Evolutionary conservation across 2,329 filamentous ascomycete species (phyloP).

Genomic region (Sarocladium kiliense): DNA sequence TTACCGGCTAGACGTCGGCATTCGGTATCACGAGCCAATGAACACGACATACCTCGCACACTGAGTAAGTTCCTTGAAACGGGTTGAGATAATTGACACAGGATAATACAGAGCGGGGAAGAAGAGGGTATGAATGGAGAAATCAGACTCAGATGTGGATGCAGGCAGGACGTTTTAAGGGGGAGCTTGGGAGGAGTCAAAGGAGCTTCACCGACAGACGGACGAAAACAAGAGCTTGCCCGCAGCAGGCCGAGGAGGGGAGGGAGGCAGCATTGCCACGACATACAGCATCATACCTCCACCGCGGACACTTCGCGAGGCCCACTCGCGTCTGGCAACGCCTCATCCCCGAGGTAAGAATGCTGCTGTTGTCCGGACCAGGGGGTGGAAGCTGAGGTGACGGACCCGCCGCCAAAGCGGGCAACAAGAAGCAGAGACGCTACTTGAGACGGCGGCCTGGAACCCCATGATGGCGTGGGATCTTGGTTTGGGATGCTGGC

Average conservation of each 20-base stretch:
- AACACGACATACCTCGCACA: not conserved
- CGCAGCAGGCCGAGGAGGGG: not conserved
- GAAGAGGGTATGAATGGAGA: not conserved
- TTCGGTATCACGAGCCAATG: not conserved
- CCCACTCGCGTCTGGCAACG: constrained; percentile 4
- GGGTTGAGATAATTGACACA: not conserved
- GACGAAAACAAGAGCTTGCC: not conserved
- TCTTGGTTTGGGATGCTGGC: not conserved
- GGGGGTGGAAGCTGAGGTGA: constrained; percentile 4
- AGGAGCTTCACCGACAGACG: constrained; percentile 2
- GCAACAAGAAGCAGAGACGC: constrained; percentile 4
- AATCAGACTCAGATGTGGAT: not conserved
- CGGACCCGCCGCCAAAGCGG: constrained; percentile 4
- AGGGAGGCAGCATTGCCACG: not conserved
- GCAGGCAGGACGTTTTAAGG: not conserved
- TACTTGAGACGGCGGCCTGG: not conserved
- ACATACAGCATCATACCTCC: not conserved
- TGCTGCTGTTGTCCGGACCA: not conserved
- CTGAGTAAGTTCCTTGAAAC: not conserved
- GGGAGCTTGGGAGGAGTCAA: not conserved
- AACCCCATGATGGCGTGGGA: not conserved
- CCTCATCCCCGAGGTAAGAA: constrained; percentile 1
- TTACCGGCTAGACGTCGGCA: not conserved
- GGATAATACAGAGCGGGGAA: not conserved
- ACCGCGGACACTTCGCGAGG: not conserved